These are phyloP conservation scores for Ophiostoma pallidulum DNA, from an alignment of 2,329 filamentous ascomycete genomes.

Conservation along the genomic window DNA sequence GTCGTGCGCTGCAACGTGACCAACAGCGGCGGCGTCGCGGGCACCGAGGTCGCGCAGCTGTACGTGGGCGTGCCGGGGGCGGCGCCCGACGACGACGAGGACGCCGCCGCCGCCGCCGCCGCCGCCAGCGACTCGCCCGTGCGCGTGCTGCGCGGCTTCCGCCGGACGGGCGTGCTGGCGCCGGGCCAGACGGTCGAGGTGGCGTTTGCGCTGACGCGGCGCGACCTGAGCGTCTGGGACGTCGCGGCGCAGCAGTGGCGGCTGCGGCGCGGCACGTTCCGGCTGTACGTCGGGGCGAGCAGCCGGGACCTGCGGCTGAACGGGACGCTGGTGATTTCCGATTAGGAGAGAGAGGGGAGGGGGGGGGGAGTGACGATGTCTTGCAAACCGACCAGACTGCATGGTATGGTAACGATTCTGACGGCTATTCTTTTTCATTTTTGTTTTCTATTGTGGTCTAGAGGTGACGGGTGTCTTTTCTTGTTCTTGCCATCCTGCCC, in stretches of 20 bases:
- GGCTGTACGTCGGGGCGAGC: constrained; percentile 33
- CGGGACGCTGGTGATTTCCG: constrained; percentile 15
- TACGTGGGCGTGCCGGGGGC: constrained; percentile 19
- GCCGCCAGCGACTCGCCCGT: constrained; percentile 4
- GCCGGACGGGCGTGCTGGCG: constrained; percentile 42
- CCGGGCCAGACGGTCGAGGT: constrained; percentile 33
- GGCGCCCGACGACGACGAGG: neutral
- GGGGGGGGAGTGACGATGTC: neutral
- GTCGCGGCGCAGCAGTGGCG: constrained; percentile 51
- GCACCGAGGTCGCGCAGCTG: constrained; percentile 20
- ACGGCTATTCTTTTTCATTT: too few relatives aligned
- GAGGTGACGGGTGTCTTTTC: too few relatives aligned
- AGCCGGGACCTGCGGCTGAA: constrained; percentile 32
- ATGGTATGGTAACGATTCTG: too few relatives aligned
- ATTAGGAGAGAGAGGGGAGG: neutral
- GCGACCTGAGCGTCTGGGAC: constrained; percentile 61
- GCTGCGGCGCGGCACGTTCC: constrained; percentile 32
- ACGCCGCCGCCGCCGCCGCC: neutral
- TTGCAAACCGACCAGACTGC: too few relatives aligned
- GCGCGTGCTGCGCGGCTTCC: constrained; percentile 54
- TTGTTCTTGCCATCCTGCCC: too few relatives aligned
- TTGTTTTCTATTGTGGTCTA: too few relatives aligned
- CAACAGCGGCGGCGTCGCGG: constrained; percentile 30
- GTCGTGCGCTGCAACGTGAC: constrained; percentile 27
- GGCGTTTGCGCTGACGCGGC: constrained; percentile 45